A percentile compares a stretch with the other conserved stretches of the same genome.
These are phyloP conservation scores for Pulveroboletus ravenelii DNA, from an alignment of 768 basidiomycete genomes.

Conservation along the genomic window DNA sequence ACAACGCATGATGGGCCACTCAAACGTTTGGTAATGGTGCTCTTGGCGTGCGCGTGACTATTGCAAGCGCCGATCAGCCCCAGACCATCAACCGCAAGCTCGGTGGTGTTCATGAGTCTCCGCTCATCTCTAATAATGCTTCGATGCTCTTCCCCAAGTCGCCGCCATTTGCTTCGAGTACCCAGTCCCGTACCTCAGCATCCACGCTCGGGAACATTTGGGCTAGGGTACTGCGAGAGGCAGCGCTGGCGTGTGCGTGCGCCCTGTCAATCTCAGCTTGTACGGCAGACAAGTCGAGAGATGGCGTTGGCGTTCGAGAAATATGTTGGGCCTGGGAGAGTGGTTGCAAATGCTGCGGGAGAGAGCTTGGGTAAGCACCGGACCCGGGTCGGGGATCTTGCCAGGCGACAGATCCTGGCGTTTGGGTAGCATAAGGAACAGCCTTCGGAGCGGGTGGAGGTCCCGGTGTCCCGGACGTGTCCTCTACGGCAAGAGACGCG, in stretches of 20 bases:
- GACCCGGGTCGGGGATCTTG: conserved; percentile 27
- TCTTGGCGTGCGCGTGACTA: background rate
- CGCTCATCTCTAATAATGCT: conserved; percentile 68
- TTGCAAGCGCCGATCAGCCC: background rate
- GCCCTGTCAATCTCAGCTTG: conserved; percentile 77
- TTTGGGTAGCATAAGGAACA: conserved; percentile 44
- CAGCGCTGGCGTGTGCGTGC: conserved; percentile 66
- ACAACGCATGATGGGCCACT: background rate
- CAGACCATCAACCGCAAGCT: background rate
- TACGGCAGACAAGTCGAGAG: conserved; percentile 62
- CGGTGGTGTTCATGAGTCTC: conserved; percentile 18
- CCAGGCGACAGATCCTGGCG: conserved; percentile 47
- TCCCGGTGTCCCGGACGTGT: conserved; percentile 36
- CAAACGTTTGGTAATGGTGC: background rate
- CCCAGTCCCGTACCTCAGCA: conserved; percentile 79
- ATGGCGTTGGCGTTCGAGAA: conserved; percentile 68
- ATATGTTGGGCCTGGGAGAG: conserved; percentile 50
- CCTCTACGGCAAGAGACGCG: conserved; percentile 34
- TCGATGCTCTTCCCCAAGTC: conserved; percentile 91
- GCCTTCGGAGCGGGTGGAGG: conserved; percentile 1
- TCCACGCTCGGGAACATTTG: conserved; percentile 90
- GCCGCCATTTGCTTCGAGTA: conserved; percentile 83
- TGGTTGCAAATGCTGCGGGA: conserved; percentile 31
- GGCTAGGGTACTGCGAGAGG: conserved; percentile 67
- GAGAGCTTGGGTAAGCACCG: conserved; percentile 12